phyloP scores from a whole-genome alignment of 2,329 filamentous ascomycete genomes.

The Microsporum ferrugineum region DNA sequence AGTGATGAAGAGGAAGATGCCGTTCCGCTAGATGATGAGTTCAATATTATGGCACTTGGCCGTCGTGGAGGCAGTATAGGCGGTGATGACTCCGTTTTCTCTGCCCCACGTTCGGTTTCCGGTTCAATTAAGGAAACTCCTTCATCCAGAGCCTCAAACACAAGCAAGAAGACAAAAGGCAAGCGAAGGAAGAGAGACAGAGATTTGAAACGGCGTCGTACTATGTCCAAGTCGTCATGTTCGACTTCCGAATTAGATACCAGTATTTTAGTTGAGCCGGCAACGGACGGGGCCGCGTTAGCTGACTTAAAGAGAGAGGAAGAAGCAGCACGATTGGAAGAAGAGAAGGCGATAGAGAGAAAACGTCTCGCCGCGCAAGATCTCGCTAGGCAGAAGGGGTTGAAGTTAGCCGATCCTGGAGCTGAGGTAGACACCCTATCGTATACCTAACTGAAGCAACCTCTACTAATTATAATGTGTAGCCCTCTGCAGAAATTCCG shows the following conservation, averaged over 20 bases:
- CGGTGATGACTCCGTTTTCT: conserved; percentile 52
- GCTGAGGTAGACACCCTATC: conserved; percentile 21
- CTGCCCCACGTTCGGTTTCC: conserved; percentile 28
- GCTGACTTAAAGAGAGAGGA: conserved; percentile 49
- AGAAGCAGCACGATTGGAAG: conserved; percentile 40
- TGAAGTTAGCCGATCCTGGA: conserved; percentile 25
- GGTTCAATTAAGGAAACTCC: conserved; percentile 39
- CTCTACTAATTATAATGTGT: background rate
- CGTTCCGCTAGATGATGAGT: conserved; percentile 83
- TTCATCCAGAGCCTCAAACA: conserved; percentile 36
- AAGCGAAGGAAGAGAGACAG: conserved; percentile 22
- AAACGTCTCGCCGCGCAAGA: conserved; percentile 45
- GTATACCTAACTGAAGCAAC: background rate
- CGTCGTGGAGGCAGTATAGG: conserved; percentile 49
- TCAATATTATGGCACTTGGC: conserved; percentile 63
- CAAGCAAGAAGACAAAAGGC: conserved; percentile 26
- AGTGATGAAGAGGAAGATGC: conserved; percentile 92
- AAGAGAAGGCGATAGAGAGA: conserved; percentile 45
- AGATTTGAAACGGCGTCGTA: conserved; percentile 16
- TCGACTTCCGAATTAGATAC: conserved; percentile 18
- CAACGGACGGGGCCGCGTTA: conserved; percentile 36
- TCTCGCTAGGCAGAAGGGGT: conserved; percentile 44
- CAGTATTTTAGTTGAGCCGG: conserved; percentile 18
- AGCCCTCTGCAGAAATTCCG: background rate
- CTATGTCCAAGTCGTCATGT: conserved; percentile 19